A percentile compares a stretch with the other conserved stretches of the same genome.
phyloP scores from a whole-genome alignment of 208 protist genomes.

The Leishmania mexicana region DNA sequence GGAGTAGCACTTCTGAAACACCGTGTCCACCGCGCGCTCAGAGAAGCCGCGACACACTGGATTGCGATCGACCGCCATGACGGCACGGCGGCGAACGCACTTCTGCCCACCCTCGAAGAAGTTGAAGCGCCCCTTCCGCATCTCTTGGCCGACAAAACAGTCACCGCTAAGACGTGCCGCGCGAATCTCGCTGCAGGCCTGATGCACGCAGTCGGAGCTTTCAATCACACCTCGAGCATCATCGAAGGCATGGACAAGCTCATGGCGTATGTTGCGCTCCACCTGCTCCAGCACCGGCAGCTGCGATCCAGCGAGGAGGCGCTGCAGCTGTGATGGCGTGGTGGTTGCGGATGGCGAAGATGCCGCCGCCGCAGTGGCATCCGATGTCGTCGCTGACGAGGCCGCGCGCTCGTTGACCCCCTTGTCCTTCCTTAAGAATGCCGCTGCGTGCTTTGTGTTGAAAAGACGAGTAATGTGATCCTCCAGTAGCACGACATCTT shows the following conservation, averaged over 20 bases:
- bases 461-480: constrained; percentile 44
- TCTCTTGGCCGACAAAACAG: constrained; percentile 80
- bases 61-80: constrained; percentile 85
- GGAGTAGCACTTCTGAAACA: constrained; percentile 81
- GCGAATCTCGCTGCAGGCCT: constrained; percentile 95
- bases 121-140: constrained; percentile 69
- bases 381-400: neutral
- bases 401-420: constrained; percentile 4
- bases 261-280: constrained; percentile 90
- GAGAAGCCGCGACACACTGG: constrained; percentile 85
- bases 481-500: constrained; percentile 80
- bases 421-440: constrained; percentile 25
- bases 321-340: constrained; percentile 2
- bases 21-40: constrained; percentile 76
- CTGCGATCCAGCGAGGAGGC: constrained; percentile 27
- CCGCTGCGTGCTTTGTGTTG: constrained; percentile 12
- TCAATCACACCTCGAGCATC: constrained; percentile 91
- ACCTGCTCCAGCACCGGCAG: constrained; percentile 42
- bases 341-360: neutral
- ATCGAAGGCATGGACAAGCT: constrained; percentile 96
- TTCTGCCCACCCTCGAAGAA: constrained; percentile 67
- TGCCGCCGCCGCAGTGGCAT: neutral
- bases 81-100: constrained; percentile 90
- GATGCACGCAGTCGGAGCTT: constrained; percentile 86
- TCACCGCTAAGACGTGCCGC: constrained; percentile 94